Evolutionary conservation across 352 stramenopile species (phyloP).

Genomic region (Blastocystis sp.): DNA sequence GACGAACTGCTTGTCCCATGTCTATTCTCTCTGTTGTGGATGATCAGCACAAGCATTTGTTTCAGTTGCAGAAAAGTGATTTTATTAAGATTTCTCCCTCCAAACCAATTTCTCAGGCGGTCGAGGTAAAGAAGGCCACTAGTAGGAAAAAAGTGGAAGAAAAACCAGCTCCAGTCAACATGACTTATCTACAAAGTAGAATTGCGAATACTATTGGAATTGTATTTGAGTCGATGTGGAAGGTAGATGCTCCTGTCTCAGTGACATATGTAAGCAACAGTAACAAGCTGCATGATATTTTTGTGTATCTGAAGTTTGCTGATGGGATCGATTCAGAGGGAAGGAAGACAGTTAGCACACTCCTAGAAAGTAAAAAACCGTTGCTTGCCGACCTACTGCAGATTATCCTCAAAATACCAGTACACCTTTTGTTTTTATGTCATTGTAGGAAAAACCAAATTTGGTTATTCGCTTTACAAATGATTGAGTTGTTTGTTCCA

Average conservation of each 20-base stretch:
- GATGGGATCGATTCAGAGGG: background rate
- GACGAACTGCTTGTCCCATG: background rate
- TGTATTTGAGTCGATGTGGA: conserved; percentile 52
- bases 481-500: conserved; percentile 23
- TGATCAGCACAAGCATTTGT: background rate
- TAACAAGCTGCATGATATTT: background rate
- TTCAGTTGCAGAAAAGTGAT: conserved; percentile 8
- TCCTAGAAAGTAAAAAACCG: background rate
- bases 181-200: conserved; percentile 45
- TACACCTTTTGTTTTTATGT: background rate
- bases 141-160: background rate
- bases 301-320: conserved; percentile 4
- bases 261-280: conserved; percentile 7
- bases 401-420: background rate
- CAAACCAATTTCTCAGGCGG: background rate
- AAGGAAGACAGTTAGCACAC: background rate
- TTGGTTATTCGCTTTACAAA: background rate
- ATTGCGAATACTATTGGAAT: background rate
- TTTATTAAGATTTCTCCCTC: background rate
- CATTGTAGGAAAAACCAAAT: background rate
- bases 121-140: background rate
- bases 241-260: background rate
- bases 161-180: background rate
- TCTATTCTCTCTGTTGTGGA: conserved; percentile 15
- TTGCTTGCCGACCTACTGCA: conserved; percentile 11